Evolutionary conservation across 305 asterid species (phyloP), one percentile per base, ranked within the genome.

Genomic region (Solanum hybrid): DNA sequence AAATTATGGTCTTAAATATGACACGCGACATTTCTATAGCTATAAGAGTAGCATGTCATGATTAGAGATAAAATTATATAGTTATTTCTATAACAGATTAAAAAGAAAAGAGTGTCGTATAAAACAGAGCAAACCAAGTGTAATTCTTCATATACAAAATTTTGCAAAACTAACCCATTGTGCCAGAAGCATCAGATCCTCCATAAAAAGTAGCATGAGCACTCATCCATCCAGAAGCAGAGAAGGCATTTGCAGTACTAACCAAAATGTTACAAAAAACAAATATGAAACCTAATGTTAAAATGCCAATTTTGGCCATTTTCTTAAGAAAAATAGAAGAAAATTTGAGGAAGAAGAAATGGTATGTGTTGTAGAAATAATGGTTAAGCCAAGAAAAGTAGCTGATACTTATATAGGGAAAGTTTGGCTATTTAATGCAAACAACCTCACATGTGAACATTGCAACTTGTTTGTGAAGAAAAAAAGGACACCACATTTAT

Each of bases 181-280:
- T 97, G 8, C 98, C 99, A 12, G 99, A 94, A 75, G 98, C 99
- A 88, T 96, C 98, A 42, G 96, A 91, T 66, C 98, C 98, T 14
- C 99, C 99, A 36, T 97, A 97, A 93, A 97, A 97, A 27, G 99
- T 97, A 4, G 99, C 99, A 89, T 93, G 94, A 77, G 98, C 99
- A 81, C 72, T 89, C 82, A 34, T 88, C 98, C 97, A 97, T 29
- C 93, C 93, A 22, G 98, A 95, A 85, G 98, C 94, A 73, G 72
- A 38, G 92, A 96, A 88, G 64, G 94, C 97, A 85, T 80, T 87
- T 82, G 90, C 96, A 73, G 36, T 13, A 87, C 89, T 91, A 37
- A 56, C 73, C 36, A 93, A 75, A n/a, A 94, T 91, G 86, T 90
- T 78, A 35, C 35, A 90, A 31, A 94, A 73, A 34, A 85, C 92